Evolutionary conservation across 2,329 filamentous ascomycete genomes (phyloP).

Genomic region (Podosphaera xanthii): DNA sequence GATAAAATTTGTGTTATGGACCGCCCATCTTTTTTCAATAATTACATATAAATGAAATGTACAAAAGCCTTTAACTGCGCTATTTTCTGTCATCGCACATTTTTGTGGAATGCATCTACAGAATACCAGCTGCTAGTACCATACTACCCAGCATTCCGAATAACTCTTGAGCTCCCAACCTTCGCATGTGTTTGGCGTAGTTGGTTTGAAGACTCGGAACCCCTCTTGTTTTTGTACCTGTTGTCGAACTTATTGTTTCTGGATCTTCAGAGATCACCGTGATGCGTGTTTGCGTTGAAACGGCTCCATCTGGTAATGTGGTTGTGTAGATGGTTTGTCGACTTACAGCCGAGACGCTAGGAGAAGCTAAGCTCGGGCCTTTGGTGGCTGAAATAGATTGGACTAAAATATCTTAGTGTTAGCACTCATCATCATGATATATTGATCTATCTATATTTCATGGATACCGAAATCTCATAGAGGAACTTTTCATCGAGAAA

Average conservation of each 20-base stretch:
- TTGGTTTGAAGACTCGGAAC: not conserved
- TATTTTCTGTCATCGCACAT: too few species aligned
- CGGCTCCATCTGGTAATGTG: not conserved
- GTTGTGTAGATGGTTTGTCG: conserved; percentile 3
- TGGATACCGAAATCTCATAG: too few species aligned
- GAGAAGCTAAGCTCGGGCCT: not conserved
- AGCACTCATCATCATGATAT: too few species aligned
- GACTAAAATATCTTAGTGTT: not conserved
- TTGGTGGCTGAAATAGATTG: not conserved
- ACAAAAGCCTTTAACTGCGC: too few species aligned
- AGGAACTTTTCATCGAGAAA: too few species aligned
- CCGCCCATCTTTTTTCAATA: too few species aligned
- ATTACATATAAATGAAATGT: too few species aligned
- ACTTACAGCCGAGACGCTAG: not conserved
- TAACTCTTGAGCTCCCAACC: not conserved
- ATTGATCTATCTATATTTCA: too few species aligned
- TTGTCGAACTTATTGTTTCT: not conserved
- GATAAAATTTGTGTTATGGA: too few species aligned
- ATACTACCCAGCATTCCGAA: not conserved
- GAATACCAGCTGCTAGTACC: not conserved
- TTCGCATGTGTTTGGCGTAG: not conserved
- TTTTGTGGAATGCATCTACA: not conserved
- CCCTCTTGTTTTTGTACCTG: not conserved
- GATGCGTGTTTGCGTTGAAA: not conserved
- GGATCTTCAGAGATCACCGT: not conserved